A percentile compares a stretch with the other conserved stretches of the same genome.
Evolutionary conservation across 2,329 filamentous ascomycete species (phyloP).

Genomic region (Furcasterigmium furcatum): DNA sequence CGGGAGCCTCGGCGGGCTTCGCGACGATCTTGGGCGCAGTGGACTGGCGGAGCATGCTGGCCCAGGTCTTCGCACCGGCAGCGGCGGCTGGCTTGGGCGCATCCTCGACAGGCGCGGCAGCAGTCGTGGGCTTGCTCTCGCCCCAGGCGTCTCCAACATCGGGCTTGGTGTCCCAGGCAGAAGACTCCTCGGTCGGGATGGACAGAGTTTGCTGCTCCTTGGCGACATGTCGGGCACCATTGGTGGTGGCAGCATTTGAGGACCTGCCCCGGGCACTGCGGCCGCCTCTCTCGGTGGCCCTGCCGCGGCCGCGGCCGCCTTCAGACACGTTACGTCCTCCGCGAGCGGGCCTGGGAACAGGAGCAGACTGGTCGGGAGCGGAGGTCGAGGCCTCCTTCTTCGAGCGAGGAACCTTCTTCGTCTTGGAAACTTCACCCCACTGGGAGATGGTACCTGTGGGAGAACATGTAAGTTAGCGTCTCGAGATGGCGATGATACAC

Average conservation of each 20-base stretch:
- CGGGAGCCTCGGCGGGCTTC: constrained; percentile 47
- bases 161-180: constrained; percentile 54
- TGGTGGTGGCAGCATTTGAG: constrained; percentile 48
- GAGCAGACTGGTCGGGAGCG: constrained; percentile 40
- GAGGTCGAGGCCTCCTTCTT: constrained; percentile 66
- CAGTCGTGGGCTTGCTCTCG: constrained; percentile 27
- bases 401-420: constrained; percentile 71
- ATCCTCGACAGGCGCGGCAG: constrained; percentile 28
- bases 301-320: constrained; percentile 58
- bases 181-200: constrained; percentile 68
- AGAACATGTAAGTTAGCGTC: constrained; percentile 21
- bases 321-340: constrained; percentile 62
- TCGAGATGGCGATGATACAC: too few species aligned
- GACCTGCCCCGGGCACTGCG: constrained; percentile 63
- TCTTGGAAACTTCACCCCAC: constrained; percentile 81
- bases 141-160: constrained; percentile 34
- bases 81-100: constrained; percentile 30
- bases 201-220: constrained; percentile 54
- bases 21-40: constrained; percentile 55
- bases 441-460: constrained; percentile 70
- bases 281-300: constrained; percentile 60
- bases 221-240: constrained; percentile 52
- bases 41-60: constrained; percentile 68
- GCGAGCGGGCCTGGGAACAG: constrained; percentile 45
- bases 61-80: constrained; percentile 61